Conservation (phyloP, 2,329 filamentous ascomycete genomes). For the Stylonectria norvegica region DNA sequence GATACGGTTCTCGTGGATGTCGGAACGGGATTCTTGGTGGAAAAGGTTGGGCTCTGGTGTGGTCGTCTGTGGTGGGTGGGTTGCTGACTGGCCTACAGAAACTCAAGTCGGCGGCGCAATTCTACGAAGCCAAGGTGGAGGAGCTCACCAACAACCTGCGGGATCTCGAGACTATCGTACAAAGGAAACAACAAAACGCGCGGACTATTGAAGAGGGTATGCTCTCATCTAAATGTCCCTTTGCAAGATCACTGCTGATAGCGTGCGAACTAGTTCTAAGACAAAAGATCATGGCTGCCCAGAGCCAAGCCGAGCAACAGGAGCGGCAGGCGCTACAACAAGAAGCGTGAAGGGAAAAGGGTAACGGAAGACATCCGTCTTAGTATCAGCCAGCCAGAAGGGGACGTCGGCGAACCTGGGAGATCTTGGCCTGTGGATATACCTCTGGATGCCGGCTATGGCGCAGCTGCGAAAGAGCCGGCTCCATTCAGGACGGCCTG, state of each 20-base stretch:
- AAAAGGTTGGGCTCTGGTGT: conserved; percentile 61
- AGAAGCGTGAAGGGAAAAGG: conserved; percentile 15
- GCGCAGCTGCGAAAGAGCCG: conserved; percentile 1
- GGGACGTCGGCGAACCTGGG: too few relatives aligned
- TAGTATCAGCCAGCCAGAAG: background rate
- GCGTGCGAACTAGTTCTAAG: conserved; percentile 36
- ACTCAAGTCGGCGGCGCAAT: conserved; percentile 50
- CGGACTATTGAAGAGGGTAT: conserved; percentile 84
- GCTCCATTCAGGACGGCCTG: conserved; percentile 26
- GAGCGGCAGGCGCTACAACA: conserved; percentile 23
- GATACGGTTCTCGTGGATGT: conserved; percentile 85
- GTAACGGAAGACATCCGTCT: background rate
- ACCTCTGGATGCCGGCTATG: conserved; percentile 6
- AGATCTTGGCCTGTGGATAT: background rate
- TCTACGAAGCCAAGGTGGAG: conserved; percentile 55
- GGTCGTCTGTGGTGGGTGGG: background rate
- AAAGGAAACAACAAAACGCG: conserved; percentile 77
- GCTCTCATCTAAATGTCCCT: conserved; percentile 7
- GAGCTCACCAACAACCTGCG: conserved; percentile 52
- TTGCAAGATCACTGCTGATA: conserved; percentile 28
- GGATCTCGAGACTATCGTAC: conserved; percentile 55
- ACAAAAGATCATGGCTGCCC: conserved; percentile 42
- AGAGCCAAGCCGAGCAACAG: conserved; percentile 23
- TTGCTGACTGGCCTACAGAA: conserved; percentile 36
- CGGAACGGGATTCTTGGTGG: conserved; percentile 90